Evolutionary conservation across 495 filamentous ascomycete genomes (phyloP).

Genomic region (Cercophora sp.): DNA sequence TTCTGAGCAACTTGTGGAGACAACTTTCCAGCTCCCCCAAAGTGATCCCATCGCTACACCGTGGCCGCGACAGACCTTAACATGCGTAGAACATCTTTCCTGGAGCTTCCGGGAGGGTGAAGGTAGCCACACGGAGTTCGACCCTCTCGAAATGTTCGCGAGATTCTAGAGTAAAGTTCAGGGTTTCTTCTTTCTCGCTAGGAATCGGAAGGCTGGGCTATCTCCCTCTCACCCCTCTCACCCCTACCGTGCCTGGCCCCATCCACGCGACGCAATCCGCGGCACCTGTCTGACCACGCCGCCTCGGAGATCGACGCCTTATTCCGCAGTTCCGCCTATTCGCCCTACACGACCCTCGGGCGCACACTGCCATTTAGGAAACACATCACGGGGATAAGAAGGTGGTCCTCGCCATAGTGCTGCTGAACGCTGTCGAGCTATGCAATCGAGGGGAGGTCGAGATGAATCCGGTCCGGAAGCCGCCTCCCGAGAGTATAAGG

Average conservation of each 20-base stretch:
- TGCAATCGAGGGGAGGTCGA: neutral
- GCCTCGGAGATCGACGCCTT: slow-evolving; percentile 6
- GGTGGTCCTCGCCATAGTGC: neutral
- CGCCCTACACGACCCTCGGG: neutral
- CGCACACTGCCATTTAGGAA: neutral
- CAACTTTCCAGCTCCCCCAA: too few relatives aligned
- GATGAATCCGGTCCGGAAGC: slow-evolving; percentile 1
- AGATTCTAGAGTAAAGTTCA: too few relatives aligned
- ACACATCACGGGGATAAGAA: neutral
- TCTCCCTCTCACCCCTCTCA: too few relatives aligned
- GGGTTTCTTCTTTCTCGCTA: too few relatives aligned
- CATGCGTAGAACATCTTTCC: too few relatives aligned
- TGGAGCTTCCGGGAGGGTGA: too few relatives aligned
- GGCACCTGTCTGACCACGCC: slow-evolving; percentile 7
- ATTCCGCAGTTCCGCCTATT: slow-evolving; percentile 1
- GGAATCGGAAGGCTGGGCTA: too few relatives aligned
- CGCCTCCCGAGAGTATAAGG: neutral
- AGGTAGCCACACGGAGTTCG: too few relatives aligned
- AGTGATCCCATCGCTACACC: too few relatives aligned
- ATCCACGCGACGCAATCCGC: slow-evolving; percentile 8
- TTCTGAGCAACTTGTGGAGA: too few relatives aligned
- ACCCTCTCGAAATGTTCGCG: too few relatives aligned
- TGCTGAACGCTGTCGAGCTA: neutral
- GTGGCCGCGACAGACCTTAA: too few relatives aligned
- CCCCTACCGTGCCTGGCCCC: slow-evolving; percentile 1